Conservation (phyloP, 495 filamentous ascomycete species). For the Chaetomium cochliodes region DNA sequence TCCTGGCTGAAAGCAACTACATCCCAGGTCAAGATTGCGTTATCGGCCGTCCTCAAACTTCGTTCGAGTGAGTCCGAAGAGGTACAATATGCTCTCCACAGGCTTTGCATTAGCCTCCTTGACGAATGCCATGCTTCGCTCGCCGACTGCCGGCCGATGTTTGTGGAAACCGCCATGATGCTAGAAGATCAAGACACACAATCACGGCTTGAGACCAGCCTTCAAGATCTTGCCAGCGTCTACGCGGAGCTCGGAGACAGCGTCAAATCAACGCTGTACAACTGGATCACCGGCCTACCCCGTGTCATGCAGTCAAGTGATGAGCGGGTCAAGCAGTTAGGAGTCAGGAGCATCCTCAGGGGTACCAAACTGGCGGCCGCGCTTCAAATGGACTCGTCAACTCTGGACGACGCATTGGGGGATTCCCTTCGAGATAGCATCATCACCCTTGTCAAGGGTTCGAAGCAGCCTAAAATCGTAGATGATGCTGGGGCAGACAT, state of each 20-base stretch:
- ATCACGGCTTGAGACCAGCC: slow-evolving; percentile 42
- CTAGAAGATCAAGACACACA: slow-evolving; percentile 57
- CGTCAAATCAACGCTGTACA: slow-evolving; percentile 70
- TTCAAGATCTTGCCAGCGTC: slow-evolving; percentile 62
- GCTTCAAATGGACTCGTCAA: slow-evolving; percentile 63
- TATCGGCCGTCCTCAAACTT: slow-evolving; percentile 73
- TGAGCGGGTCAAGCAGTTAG: slow-evolving; percentile 68
- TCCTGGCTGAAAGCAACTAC: slow-evolving; percentile 83
- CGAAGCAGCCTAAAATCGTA: slow-evolving; percentile 34
- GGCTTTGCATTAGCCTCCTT: slow-evolving; percentile 69
- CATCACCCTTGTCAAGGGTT: slow-evolving; percentile 42
- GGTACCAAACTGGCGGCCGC: slow-evolving; percentile 67
- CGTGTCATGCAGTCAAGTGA: slow-evolving; percentile 83
- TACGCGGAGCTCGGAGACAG: slow-evolving; percentile 63
- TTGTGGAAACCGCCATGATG: slow-evolving; percentile 79
- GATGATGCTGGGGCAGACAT: slow-evolving; percentile 26
- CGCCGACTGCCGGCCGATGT: slow-evolving; percentile 61
- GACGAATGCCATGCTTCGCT: slow-evolving; percentile 77
- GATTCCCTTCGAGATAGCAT: slow-evolving; percentile 63
- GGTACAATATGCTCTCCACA: slow-evolving; percentile 64
- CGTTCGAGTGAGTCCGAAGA: slow-evolving; percentile 71
- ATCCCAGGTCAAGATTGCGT: slow-evolving; percentile 78
- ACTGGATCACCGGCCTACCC: slow-evolving; percentile 77
- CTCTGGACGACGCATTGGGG: slow-evolving; percentile 67
- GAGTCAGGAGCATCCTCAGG: slow-evolving; percentile 69